These are phyloP conservation scores for Actinomucor elegans DNA, from an alignment of 371 early-diverging fungal genomes.

Conservation along the genomic window DNA sequence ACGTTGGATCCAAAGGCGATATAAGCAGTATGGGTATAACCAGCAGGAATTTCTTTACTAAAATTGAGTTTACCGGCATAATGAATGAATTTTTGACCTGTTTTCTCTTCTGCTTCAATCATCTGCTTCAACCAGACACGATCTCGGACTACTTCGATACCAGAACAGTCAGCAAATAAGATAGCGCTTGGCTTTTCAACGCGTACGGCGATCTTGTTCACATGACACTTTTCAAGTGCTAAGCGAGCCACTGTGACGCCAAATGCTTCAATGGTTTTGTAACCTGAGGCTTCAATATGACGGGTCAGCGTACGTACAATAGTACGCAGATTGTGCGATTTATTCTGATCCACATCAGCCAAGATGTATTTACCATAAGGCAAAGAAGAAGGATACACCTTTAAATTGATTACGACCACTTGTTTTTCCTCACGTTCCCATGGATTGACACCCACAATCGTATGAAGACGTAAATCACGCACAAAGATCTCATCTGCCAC, in stretches of 20 bases:
- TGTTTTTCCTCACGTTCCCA: slow-evolving; percentile 97
- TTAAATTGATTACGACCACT: slow-evolving; percentile 79
- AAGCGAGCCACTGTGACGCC: slow-evolving; percentile 72
- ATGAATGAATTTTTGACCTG: slow-evolving; percentile 32
- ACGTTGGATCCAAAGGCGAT: slow-evolving; percentile 94
- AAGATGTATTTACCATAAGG: slow-evolving; percentile 30
- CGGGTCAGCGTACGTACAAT: slow-evolving; percentile 77
- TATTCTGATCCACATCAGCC: slow-evolving; percentile 59
- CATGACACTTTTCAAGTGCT: slow-evolving; percentile 78
- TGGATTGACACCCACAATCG: slow-evolving; percentile 93
- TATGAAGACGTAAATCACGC: slow-evolving; percentile 72
- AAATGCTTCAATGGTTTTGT: slow-evolving; percentile 85
- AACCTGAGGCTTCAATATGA: slow-evolving; percentile 71
- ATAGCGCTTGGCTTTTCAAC: slow-evolving; percentile 93
- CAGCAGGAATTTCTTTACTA: slow-evolving; percentile 33
- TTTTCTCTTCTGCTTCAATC: slow-evolving; percentile 31
- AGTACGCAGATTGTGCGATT: slow-evolving; percentile 79
- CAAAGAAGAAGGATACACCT: slow-evolving; percentile 63
- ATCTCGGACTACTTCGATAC: slow-evolving; percentile 88
- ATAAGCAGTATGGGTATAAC: slow-evolving; percentile 52
- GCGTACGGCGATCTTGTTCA: slow-evolving; percentile 80
- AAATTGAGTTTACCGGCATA: slow-evolving; percentile 13
- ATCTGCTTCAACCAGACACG: slow-evolving; percentile 46
- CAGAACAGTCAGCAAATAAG: slow-evolving; percentile 88
- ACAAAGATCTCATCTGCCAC: slow-evolving; percentile 70